These are phyloP conservation scores for Ogataea pilisensis DNA, from an alignment of 805 yeast species.

Conservation along the genomic window DNA sequence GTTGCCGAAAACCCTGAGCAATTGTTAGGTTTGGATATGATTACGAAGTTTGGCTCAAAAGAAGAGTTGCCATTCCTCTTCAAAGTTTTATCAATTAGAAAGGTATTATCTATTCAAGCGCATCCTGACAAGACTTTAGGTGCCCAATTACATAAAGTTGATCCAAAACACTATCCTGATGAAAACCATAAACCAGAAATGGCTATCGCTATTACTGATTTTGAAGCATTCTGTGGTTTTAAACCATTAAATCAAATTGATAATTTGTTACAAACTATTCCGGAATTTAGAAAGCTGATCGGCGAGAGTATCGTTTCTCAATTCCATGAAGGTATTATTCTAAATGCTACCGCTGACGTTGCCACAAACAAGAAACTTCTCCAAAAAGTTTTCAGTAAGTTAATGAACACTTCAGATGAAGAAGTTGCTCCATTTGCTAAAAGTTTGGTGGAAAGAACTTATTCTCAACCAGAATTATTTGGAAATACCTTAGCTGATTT, in stretches of 20 bases:
- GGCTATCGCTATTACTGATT: slow-evolving; percentile 95
- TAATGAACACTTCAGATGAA: slow-evolving; percentile 80
- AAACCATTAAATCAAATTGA: slow-evolving; percentile 82
- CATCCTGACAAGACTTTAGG: slow-evolving; percentile 93
- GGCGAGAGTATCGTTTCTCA: slow-evolving; percentile 55
- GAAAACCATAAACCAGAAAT: slow-evolving; percentile 99
- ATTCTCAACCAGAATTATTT: slow-evolving; percentile 54
- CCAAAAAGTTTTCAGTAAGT: slow-evolving; percentile 70
- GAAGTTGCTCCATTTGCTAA: slow-evolving; percentile 52
- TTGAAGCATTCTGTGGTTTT: slow-evolving; percentile 98
- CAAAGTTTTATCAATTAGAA: slow-evolving; percentile 88
- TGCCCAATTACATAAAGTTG: slow-evolving; percentile 65
- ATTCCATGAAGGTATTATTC: slow-evolving; percentile 47
- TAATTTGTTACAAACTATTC: slow-evolving; percentile 61
- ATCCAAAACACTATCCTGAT: slow-evolving; percentile 95
- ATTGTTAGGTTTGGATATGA: slow-evolving; percentile 55
- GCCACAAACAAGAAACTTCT: slow-evolving; percentile 57
- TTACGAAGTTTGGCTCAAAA: slow-evolving; percentile 59
- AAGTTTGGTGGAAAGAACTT: slow-evolving; percentile 63
- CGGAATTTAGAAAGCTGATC: slow-evolving; percentile 71
- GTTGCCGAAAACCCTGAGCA: slow-evolving; percentile 55
- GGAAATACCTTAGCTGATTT: slow-evolving; percentile 61
- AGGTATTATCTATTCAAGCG: slow-evolving; percentile 94
- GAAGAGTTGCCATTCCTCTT: slow-evolving; percentile 86
- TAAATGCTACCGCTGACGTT: slow-evolving; percentile 44